Conservation (phyloP, 2,329 filamentous ascomycete species). For the Calonectria hawksworthii region DNA sequence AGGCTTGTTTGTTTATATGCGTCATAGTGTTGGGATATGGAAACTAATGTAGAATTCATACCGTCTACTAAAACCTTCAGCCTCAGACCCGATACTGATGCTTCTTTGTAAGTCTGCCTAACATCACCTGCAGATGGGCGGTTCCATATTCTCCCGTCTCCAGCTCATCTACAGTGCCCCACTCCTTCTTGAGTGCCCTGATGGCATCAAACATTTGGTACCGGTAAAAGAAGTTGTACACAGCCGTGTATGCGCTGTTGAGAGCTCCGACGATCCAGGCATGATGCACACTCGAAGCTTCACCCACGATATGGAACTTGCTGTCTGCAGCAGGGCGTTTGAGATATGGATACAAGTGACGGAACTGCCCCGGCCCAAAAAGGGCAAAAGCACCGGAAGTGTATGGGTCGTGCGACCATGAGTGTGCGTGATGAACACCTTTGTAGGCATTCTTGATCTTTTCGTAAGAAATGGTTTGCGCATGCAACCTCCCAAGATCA, state of each 20-base stretch:
- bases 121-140: background rate
- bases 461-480: background rate
- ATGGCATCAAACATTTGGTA: background rate
- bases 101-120: background rate
- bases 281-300: slow-evolving; percentile 23
- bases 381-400: slow-evolving; percentile 30
- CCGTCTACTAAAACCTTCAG: no score
- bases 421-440: background rate
- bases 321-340: slow-evolving; percentile 27
- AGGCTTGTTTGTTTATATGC: background rate
- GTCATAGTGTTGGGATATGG: background rate
- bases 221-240: background rate
- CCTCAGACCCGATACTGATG: background rate
- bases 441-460: background rate
- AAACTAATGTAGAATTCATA: background rate
- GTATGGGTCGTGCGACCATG: slow-evolving; percentile 20
- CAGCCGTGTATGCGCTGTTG: background rate
- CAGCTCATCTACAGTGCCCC: background rate
- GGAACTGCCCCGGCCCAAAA: slow-evolving; percentile 29
- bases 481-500: slow-evolving; percentile 31
- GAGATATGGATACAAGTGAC: slow-evolving; percentile 20
- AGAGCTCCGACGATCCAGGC: slow-evolving; percentile 17
- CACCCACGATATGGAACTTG: slow-evolving; percentile 24
- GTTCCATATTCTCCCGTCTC: background rate
- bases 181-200: background rate